phyloP scores from a whole-genome alignment of 371 early-diverging fungal species.

The Coemansia sp. region DNA sequence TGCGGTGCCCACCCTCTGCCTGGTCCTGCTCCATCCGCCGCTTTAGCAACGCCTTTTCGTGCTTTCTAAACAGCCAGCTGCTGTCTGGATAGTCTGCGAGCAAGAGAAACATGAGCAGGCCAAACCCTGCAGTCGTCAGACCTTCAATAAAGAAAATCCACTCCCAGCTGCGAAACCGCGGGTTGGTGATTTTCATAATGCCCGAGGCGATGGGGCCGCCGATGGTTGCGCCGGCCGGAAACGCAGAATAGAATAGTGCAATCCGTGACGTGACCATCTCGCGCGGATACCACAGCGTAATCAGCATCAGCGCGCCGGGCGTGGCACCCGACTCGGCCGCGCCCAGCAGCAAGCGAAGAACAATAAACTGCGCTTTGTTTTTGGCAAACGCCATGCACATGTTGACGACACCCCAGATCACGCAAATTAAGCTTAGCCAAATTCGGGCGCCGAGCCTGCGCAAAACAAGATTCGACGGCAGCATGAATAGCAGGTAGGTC shows the following conservation, averaged over 20 bases:
- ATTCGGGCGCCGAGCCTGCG: conserved; percentile 58
- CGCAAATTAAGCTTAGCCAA: conserved; percentile 58
- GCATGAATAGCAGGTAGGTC: conserved; percentile 37
- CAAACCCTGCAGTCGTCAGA: conserved; percentile 63
- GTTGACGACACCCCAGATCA: conserved; percentile 60
- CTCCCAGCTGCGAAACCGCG: conserved; percentile 56
- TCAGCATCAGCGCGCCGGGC: conserved; percentile 53
- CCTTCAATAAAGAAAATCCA: conserved; percentile 79
- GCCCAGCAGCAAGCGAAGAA: conserved; percentile 61
- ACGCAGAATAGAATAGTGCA: conserved; percentile 47
- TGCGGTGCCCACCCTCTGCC: conserved; percentile 55
- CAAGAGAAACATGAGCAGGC: conserved; percentile 59
- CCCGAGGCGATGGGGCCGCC: conserved; percentile 66
- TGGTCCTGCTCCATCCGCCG: conserved; percentile 55
- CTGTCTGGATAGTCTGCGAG: conserved; percentile 74
- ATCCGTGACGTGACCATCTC: conserved; percentile 47
- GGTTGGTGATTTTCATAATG: conserved; percentile 53
- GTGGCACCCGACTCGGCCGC: conserved; percentile 65
- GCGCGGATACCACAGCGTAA: conserved; percentile 51
- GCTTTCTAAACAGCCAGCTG: conserved; percentile 58
- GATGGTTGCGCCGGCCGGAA: conserved; percentile 50
- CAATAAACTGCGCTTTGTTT: conserved; percentile 53
- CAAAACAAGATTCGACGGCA: conserved; percentile 63
- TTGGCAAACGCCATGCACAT: conserved; percentile 63
- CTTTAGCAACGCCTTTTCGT: conserved; percentile 60